These are phyloP conservation scores for Adansonia rubrostipa DNA, from an alignment of 441 rosid species.

Conservation along the genomic window DNA sequence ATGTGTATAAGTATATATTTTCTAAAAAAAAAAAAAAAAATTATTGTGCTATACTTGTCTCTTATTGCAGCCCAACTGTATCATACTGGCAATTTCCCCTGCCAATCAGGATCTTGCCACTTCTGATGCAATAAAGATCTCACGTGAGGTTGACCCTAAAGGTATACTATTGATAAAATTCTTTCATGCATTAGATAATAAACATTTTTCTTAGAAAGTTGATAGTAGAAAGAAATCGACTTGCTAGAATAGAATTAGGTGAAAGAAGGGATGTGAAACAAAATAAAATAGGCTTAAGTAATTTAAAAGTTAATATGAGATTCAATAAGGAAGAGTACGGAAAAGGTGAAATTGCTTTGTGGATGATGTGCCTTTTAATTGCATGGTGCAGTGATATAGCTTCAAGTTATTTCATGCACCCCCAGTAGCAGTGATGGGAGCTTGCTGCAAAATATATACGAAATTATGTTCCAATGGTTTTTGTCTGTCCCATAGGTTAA, in stretches of 20 bases:
- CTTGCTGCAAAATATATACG: not conserved
- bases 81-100: slow-evolving; percentile 90
- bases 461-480: slow-evolving; percentile 4
- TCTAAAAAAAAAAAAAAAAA: too few relatives aligned
- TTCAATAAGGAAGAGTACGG: not conserved
- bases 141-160: slow-evolving; percentile 93
- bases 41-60: slow-evolving; percentile 7
- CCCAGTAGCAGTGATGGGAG: not conserved
- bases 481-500: not conserved
- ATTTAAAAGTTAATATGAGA: not conserved
- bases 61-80: slow-evolving; percentile 79
- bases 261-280: slow-evolving; percentile 9
- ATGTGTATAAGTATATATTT: slow-evolving; percentile 1
- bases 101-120: slow-evolving; percentile 99
- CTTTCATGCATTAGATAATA: not conserved
- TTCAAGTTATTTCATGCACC: not conserved
- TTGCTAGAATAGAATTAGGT: not conserved
- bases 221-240: slow-evolving; percentile 13
- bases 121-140: slow-evolving; percentile 89
- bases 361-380: not conserved
- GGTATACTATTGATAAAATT: slow-evolving; percentile 43
- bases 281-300: slow-evolving; percentile 13
- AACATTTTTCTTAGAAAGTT: not conserved
- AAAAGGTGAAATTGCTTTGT: not conserved
- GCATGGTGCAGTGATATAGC: not conserved